These are phyloP conservation scores for Neofusicoccum ribis DNA, from an alignment of 2,329 filamentous ascomycete species.

Conservation along the genomic window DNA sequence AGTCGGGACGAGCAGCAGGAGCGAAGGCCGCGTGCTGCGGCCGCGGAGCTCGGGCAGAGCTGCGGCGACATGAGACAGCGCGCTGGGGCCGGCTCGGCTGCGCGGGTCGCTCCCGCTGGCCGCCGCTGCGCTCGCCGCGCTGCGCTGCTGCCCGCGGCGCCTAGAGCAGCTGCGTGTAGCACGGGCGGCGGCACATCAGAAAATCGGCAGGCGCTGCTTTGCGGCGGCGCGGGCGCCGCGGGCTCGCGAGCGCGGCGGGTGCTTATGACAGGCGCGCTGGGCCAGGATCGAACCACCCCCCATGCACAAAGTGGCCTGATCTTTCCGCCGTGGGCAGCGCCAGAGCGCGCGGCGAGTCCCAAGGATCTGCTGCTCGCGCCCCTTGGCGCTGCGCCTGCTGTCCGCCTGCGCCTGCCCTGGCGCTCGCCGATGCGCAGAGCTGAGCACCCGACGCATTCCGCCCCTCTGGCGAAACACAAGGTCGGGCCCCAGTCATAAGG, in stretches of 20 bases:
- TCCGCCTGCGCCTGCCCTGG: slow-evolving; percentile 15
- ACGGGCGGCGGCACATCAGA: not conserved
- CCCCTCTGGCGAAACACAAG: slow-evolving; percentile 14
- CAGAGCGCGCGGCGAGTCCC: not conserved
- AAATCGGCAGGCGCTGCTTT: not conserved
- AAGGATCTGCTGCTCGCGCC: slow-evolving; percentile 17
- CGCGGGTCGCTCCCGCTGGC: slow-evolving; percentile 6
- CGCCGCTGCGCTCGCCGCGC: not conserved
- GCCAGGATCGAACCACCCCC: slow-evolving; percentile 13
- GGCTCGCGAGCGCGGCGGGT: not conserved
- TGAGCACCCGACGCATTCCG: slow-evolving; percentile 17
- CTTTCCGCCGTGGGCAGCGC: slow-evolving; percentile 1
- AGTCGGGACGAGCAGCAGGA: not conserved
- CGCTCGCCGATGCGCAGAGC: slow-evolving; percentile 5
- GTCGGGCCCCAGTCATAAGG: slow-evolving; percentile 18
- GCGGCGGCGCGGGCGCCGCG: not conserved
- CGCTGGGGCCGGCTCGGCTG: slow-evolving; percentile 12
- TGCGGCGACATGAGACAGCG: slow-evolving; percentile 1
- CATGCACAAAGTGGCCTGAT: slow-evolving; percentile 17
- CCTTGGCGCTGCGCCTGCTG: slow-evolving; percentile 14
- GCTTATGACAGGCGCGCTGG: slow-evolving; percentile 13
- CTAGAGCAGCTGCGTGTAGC: not conserved
- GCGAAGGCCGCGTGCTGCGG: slow-evolving; percentile 1
- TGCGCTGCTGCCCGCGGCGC: not conserved
- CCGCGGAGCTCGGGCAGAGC: slow-evolving; percentile 7